Percentiles rank a stretch among this genome's conserved stretches.
Evolutionary conservation across 2,329 filamentous ascomycete species (phyloP).

Genomic region (Fusarium vanettenii): DNA sequence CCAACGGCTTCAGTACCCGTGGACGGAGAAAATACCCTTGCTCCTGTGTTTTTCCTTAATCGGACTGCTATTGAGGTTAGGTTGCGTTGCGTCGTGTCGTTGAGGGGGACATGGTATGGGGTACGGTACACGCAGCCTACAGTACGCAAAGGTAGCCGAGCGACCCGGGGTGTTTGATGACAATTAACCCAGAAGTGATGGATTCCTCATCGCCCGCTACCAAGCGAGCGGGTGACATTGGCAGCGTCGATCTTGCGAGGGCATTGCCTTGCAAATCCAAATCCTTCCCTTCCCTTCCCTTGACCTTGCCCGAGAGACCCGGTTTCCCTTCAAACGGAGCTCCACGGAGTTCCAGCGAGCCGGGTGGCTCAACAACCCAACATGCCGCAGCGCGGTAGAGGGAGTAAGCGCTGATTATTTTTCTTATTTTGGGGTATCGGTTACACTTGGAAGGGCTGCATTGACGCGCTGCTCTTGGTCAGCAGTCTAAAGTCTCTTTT

Average conservation of each 20-base stretch:
- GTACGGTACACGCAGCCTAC: background rate
- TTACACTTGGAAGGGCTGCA: slow-evolving; percentile 20
- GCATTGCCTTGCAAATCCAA: background rate
- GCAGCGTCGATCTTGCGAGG: slow-evolving; percentile 8
- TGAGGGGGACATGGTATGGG: background rate
- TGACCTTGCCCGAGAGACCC: background rate
- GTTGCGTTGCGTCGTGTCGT: background rate
- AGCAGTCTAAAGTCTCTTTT: background rate
- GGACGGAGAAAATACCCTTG: slow-evolving; percentile 31
- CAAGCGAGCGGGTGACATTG: slow-evolving; percentile 14
- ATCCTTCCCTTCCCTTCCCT: background rate
- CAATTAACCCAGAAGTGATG: slow-evolving; percentile 1
- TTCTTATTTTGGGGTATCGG: background rate
- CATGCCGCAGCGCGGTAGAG: slow-evolving; percentile 17
- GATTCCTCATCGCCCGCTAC: slow-evolving; percentile 15
- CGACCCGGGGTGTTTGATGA: slow-evolving; percentile 14
- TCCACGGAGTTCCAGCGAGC: background rate
- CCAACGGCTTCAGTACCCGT: slow-evolving; percentile 28
- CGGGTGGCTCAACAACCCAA: slow-evolving; percentile 7
- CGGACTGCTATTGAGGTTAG: slow-evolving; percentile 22
- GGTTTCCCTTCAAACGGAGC: background rate
- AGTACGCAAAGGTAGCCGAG: background rate
- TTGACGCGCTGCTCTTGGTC: slow-evolving; percentile 9
- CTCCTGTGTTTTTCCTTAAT: slow-evolving; percentile 15
- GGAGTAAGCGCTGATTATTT: slow-evolving; percentile 19